Percentiles rank a stretch among this genome's conserved stretches.
Evolutionary conservation across 2,329 filamentous ascomycete species (phyloP).

Genomic region (Diaporthe helianthi): DNA sequence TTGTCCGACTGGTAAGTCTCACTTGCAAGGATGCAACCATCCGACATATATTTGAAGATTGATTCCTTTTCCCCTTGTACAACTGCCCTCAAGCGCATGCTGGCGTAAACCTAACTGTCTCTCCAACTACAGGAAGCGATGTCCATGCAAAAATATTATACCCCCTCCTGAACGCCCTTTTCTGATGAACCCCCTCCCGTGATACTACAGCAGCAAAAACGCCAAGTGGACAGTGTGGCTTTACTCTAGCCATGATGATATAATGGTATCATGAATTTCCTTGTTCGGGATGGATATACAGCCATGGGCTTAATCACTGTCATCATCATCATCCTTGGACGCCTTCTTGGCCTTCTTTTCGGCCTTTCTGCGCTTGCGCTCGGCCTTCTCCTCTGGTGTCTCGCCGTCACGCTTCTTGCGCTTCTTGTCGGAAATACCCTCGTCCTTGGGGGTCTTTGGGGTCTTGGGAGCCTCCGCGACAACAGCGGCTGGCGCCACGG

Average conservation of each 20-base stretch:
- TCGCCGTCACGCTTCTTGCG: conserved; percentile 82
- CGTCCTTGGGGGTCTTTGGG: conserved; percentile 45
- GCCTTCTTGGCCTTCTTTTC: conserved; percentile 43
- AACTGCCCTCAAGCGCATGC: conserved; percentile 5
- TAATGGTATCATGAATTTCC: conserved; percentile 25
- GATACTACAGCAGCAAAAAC: conserved; percentile 29
- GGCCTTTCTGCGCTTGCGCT: conserved; percentile 44
- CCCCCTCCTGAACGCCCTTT: conserved; percentile 29
- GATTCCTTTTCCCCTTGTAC: not conserved
- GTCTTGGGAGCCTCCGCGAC: conserved; percentile 42
- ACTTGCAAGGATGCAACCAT: not conserved
- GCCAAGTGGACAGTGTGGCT: conserved; percentile 27
- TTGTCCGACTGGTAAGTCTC: not conserved
- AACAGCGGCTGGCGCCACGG: conserved; percentile 45
- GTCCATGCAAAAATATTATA: conserved; percentile 8
- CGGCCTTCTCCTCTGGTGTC: conserved; percentile 69
- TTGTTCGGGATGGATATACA: conserved; percentile 13
- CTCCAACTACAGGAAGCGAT: conserved; percentile 15
- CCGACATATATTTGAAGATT: not conserved
- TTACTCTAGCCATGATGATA: conserved; percentile 30
- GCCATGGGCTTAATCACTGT: conserved; percentile 36
- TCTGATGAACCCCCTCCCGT: conserved; percentile 27
- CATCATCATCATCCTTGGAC: conserved; percentile 35
- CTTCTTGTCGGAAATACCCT: conserved; percentile 77
- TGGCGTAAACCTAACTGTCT: conserved; percentile 8